These are phyloP conservation scores for Passalora sequoiae DNA, from an alignment of 2,329 filamentous ascomycete species.

Conservation along the genomic window DNA sequence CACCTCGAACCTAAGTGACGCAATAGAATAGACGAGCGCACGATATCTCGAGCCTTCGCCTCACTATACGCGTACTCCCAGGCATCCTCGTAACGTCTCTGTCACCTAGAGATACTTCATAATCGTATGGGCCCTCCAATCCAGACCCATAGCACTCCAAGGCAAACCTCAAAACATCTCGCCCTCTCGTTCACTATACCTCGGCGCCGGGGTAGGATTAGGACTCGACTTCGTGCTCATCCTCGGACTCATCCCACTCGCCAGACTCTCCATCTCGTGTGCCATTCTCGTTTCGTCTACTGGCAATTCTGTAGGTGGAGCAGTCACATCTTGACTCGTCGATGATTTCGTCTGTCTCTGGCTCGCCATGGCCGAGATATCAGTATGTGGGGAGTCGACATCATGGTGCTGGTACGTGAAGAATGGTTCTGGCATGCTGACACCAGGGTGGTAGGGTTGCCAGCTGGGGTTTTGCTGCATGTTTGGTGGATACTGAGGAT, in stretches of 20 bases:
- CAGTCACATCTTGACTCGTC: neutral
- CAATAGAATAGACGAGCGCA: no score
- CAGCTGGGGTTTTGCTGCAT: neutral
- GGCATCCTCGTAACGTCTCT: no score
- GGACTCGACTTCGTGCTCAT: neutral
- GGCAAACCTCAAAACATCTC: no score
- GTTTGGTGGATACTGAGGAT: slow-evolving; percentile 4
- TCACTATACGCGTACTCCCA: no score
- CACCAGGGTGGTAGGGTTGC: neutral
- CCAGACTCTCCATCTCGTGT: slow-evolving; percentile 6
- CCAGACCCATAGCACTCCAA: no score
- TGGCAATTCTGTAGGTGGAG: slow-evolving; percentile 6
- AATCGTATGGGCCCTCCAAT: no score
- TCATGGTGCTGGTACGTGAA: neutral
- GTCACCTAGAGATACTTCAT: no score
- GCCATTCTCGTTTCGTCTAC: slow-evolving; percentile 3
- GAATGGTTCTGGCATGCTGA: neutral
- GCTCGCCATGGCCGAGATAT: no score
- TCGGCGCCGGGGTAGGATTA: neutral
- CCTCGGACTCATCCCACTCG: neutral
- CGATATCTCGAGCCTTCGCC: no score
- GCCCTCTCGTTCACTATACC: no score
- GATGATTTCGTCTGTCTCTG: neutral
- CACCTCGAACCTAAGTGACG: no score
- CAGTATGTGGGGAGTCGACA: slow-evolving; percentile 1